Percentiles rank a stretch among this genome's conserved stretches.
phyloP scores from a whole-genome alignment of 1,284 basidiomycete genomes.

The Melampsora americana region DNA sequence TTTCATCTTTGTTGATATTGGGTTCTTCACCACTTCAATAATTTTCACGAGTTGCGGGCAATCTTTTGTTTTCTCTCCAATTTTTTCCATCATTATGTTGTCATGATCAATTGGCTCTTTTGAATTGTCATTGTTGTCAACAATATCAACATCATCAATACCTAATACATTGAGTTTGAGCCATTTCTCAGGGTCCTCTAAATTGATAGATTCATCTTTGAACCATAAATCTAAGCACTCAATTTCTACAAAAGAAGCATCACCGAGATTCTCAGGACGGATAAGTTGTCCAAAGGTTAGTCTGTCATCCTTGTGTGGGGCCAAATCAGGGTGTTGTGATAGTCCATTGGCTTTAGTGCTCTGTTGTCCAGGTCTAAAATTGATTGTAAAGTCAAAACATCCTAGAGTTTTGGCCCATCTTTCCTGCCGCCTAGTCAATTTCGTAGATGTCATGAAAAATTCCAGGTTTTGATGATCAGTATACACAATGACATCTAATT shows the following conservation, averaged over 20 bases:
- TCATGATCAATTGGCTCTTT: neutral
- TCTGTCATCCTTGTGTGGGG: neutral
- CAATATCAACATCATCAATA: too few species aligned
- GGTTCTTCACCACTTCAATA: too few species aligned
- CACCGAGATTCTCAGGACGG: neutral
- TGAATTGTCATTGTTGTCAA: too few species aligned
- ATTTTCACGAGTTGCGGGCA: too few species aligned
- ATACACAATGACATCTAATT: conserved; percentile 7
- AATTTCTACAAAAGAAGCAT: neutral
- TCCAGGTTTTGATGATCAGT: neutral
- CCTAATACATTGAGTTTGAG: neutral
- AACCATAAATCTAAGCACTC: neutral
- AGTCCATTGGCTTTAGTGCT: neutral
- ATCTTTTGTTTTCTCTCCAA: neutral
- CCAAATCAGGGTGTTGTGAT: neutral
- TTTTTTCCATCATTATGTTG: neutral
- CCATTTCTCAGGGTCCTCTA: conserved; percentile 6
- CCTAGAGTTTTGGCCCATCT: neutral
- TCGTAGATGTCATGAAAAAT: neutral
- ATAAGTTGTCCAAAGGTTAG: neutral
- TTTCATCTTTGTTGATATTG: too few species aligned
- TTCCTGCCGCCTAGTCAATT: neutral
- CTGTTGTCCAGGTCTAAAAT: neutral
- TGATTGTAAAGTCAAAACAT: conserved; percentile 8
- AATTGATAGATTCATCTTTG: neutral